phyloP scores from a whole-genome alignment of 805 yeast species.

The Candida germanica region DNA sequence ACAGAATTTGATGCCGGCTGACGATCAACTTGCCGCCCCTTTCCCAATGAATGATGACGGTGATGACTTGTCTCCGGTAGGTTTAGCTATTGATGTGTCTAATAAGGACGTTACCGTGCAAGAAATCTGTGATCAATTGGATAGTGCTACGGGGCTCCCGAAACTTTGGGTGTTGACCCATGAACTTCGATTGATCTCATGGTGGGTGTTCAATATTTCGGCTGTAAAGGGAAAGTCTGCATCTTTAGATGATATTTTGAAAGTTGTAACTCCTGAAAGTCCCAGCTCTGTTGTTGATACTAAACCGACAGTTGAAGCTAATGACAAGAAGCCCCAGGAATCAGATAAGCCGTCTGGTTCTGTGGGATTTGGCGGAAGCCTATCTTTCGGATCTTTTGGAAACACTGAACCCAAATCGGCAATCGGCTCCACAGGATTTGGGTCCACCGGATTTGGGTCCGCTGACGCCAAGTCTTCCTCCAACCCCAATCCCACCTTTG shows the following conservation, averaged over 20 bases:
- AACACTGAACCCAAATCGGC: conserved; percentile 1
- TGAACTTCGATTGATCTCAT: conserved; percentile 57
- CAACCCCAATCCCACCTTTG: conserved; percentile 11
- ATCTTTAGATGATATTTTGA: conserved; percentile 7
- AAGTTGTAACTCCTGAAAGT: too few species aligned
- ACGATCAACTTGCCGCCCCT: conserved; percentile 71
- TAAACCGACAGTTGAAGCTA: background rate
- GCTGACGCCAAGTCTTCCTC: conserved; percentile 2
- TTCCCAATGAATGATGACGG: conserved; percentile 68
- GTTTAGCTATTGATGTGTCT: conserved; percentile 60
- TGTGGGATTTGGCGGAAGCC: background rate
- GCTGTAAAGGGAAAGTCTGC: conserved; percentile 5
- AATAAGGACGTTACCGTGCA: conserved; percentile 36
- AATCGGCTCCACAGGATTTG: conserved; percentile 2
- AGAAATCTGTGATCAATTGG: conserved; percentile 59
- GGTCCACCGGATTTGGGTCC: conserved; percentile 5
- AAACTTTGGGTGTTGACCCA: conserved; percentile 59
- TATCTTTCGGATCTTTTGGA: too few species aligned
- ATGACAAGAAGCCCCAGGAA: background rate
- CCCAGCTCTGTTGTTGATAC: too few species aligned
- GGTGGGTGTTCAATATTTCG: conserved; percentile 56
- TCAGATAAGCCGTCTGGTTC: background rate
- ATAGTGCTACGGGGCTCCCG: conserved; percentile 61
- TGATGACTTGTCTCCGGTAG: conserved; percentile 70
- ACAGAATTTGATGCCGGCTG: conserved; percentile 43